Evolutionary conservation across 495 filamentous ascomycete species (phyloP).

Genomic region (Aspergillus baeticus): DNA sequence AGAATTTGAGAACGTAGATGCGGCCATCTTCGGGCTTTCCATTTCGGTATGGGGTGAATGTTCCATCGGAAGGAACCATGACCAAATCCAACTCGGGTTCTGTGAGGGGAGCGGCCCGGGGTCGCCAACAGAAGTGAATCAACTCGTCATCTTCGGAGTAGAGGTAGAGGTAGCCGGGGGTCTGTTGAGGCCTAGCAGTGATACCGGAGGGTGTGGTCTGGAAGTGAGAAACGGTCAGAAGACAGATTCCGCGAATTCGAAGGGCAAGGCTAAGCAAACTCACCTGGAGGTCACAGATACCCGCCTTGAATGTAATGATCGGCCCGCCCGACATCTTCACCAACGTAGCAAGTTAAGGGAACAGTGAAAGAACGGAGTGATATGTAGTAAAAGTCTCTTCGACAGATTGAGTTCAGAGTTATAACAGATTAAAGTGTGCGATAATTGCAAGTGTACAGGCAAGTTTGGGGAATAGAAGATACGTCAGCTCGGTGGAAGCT

Average conservation of each 20-base stretch:
- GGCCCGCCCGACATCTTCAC: slow-evolving; percentile 72
- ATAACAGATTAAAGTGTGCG: not conserved
- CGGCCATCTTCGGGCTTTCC: slow-evolving; percentile 77
- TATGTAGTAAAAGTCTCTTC: not conserved
- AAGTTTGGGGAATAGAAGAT: slow-evolving; percentile 21
- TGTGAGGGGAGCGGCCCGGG: slow-evolving; percentile 57
- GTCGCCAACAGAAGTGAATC: slow-evolving; percentile 95
- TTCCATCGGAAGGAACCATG: slow-evolving; percentile 86
- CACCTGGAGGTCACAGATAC: slow-evolving; percentile 84
- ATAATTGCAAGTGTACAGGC: not conserved
- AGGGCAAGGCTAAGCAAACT: slow-evolving; percentile 28
- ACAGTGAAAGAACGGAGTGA: not conserved
- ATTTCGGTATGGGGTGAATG: slow-evolving; percentile 74
- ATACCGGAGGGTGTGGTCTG: slow-evolving; percentile 60
- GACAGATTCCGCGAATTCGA: not conserved
- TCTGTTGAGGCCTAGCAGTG: slow-evolving; percentile 65
- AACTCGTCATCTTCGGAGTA: slow-evolving; percentile 95
- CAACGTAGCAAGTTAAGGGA: not conserved
- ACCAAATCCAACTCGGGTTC: slow-evolving; percentile 79
- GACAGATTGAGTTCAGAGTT: not conserved
- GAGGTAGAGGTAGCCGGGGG: slow-evolving; percentile 88
- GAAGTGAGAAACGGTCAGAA: slow-evolving; percentile 13
- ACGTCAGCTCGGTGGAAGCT: slow-evolving; percentile 37
- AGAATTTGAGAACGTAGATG: slow-evolving; percentile 91
- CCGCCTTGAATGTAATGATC: slow-evolving; percentile 96